Evolutionary conservation across 164 flowering plant genomes (phyloP).

Genomic region (Aristolochia contorta): DNA sequence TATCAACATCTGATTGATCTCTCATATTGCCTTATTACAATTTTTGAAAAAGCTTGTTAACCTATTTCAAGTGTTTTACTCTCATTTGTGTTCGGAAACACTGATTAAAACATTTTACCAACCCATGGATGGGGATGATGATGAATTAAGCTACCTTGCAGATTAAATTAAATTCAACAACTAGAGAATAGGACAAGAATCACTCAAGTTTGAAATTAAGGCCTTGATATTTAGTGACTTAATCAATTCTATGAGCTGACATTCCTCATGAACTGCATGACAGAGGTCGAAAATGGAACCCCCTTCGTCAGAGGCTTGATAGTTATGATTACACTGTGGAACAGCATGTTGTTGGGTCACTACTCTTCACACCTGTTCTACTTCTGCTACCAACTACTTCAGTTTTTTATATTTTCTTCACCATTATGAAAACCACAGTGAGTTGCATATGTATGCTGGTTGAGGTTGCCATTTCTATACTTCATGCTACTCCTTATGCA

Average conservation of each 20-base stretch:
- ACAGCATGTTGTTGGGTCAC: constrained; percentile 92
- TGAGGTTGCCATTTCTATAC: constrained; percentile 47
- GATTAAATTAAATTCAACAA: too few species aligned
- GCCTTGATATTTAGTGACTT: neutral
- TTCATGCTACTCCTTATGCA: constrained; percentile 75
- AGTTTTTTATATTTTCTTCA: constrained; percentile 83
- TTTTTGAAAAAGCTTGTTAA: too few species aligned
- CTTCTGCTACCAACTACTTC: constrained; percentile 94
- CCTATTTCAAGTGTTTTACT: too few species aligned
- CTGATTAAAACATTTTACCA: too few species aligned
- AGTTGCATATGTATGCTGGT: constrained; percentile 38
- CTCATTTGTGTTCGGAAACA: too few species aligned
- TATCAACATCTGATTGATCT: too few species aligned
- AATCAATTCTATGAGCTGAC: constrained; percentile 1
- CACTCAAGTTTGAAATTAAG: too few species aligned
- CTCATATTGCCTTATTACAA: too few species aligned
- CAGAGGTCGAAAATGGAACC: constrained; percentile 97
- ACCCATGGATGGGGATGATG: too few species aligned
- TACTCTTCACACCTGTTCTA: constrained; percentile 70
- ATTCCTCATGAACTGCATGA: constrained; percentile 2
- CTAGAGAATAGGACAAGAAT: too few species aligned
- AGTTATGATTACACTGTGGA: constrained; percentile 84
- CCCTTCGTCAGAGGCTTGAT: constrained; percentile 83
- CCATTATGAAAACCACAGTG: constrained; percentile 43
- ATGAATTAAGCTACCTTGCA: too few species aligned